A percentile compares a stretch with the other conserved stretches of the same genome.
Evolutionary conservation across 805 yeast genomes (phyloP).

Genomic region (Saccharomycopsis malanga): DNA sequence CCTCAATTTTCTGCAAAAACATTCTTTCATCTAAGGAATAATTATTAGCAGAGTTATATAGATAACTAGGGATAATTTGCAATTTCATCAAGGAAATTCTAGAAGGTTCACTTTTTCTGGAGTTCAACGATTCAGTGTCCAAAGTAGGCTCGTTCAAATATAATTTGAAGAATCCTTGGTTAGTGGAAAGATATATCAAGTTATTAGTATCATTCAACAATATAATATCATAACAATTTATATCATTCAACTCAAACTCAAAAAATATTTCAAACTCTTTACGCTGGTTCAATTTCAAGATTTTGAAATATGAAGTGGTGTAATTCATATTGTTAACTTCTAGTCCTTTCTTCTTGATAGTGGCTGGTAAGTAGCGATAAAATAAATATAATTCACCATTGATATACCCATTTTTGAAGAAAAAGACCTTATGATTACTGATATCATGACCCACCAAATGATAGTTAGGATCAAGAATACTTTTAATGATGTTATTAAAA

Average conservation of each 20-base stretch:
- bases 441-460: constrained; percentile 22
- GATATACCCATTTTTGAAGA: constrained; percentile 18
- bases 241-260: constrained; percentile 16
- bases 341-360: constrained; percentile 19
- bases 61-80: constrained; percentile 19
- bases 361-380: constrained; percentile 17
- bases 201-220: constrained; percentile 16
- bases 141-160: constrained; percentile 1
- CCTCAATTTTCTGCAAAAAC: constrained; percentile 19
- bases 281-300: constrained; percentile 14
- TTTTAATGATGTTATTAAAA: constrained; percentile 20
- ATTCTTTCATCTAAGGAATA: constrained; percentile 18
- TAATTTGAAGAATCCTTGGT: constrained; percentile 18
- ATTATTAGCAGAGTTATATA: constrained; percentile 12
- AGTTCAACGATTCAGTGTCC: constrained; percentile 1
- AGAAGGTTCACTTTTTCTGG: not conserved
- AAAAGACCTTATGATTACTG: constrained; percentile 20
- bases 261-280: constrained; percentile 14
- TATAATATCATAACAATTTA: constrained; percentile 19
- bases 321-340: constrained; percentile 16
- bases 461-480: constrained; percentile 18
- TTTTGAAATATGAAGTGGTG: constrained; percentile 11
- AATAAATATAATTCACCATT: constrained; percentile 16
- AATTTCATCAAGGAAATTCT: constrained; percentile 4
- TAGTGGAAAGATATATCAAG: constrained; percentile 17